These are phyloP conservation scores for Lichenothelia convexa DNA, from an alignment of 495 filamentous ascomycete genomes.

Conservation along the genomic window DNA sequence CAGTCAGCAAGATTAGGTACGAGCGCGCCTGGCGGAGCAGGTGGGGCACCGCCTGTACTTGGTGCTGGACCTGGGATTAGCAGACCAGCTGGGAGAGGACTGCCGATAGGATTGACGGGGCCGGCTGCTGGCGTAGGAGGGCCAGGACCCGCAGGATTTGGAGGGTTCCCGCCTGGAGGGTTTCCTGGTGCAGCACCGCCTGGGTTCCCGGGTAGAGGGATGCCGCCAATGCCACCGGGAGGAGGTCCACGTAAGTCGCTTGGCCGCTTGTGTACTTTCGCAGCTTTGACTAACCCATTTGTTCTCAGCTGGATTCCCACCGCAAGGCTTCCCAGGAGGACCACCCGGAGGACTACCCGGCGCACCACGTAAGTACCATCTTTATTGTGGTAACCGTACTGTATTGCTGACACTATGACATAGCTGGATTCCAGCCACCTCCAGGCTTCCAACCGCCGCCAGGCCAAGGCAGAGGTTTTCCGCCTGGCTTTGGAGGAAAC, in stretches of 20 bases:
- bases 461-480: slow-evolving; percentile 49
- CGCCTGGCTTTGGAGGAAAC: slow-evolving; percentile 62
- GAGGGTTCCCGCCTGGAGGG: slow-evolving; percentile 38
- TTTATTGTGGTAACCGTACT: not conserved
- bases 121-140: slow-evolving; percentile 82
- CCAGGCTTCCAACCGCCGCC: slow-evolving; percentile 46
- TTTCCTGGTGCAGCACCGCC: slow-evolving; percentile 48
- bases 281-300: no score
- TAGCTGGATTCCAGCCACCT: slow-evolving; percentile 48
- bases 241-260: slow-evolving; percentile 6
- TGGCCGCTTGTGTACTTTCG: no score
- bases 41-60: slow-evolving; percentile 41
- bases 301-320: no score
- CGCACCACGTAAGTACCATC: slow-evolving; percentile 8
- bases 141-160: slow-evolving; percentile 40
- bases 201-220: slow-evolving; percentile 62
- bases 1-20: slow-evolving; percentile 77
- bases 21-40: slow-evolving; percentile 46
- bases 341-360: slow-evolving; percentile 12
- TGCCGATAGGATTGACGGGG: slow-evolving; percentile 72
- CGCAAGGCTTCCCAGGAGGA: slow-evolving; percentile 10
- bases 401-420: no score
- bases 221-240: slow-evolving; percentile 26
- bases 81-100: slow-evolving; percentile 78
- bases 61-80: slow-evolving; percentile 76